Evolutionary conservation across 1,284 basidiomycete species (phyloP), one percentile per base, ranked within the genome.

Genomic region (Paramarasmius palmivorus): DNA sequence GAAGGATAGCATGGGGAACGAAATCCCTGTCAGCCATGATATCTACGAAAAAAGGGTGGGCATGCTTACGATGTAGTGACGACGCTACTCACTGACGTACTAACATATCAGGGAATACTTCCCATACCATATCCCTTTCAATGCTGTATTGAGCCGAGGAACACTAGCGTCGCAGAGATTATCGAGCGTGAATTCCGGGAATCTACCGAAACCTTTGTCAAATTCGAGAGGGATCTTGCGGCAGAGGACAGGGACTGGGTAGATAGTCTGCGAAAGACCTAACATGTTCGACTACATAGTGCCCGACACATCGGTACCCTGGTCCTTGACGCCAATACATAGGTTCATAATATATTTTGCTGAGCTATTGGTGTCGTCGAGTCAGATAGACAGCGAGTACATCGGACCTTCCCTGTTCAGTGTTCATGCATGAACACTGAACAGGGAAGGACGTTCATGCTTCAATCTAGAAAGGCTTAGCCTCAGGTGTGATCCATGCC

Each of bases 111-210:
- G 59, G 57, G 59, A 10, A 41, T 60, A 23, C 36, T 55, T 36
- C 45, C 50, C 12, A 52, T 20, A 0, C 57, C 59, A 2, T 6
- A 10, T 6, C 53, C 59, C 2, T 60, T 60, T 41, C 46, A 42
- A 39, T 56, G 57, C 46, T 53, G 49, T 20, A 61, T 61, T 48
- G 51, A 38, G 2, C 51, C 53, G 17, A 53, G 59, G 36, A 53
- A 51, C n/a, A 22, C 34, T 17, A 38, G 36, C 15, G 52, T 53
- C 29, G 55, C 44, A 5, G 47, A 53, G 5, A 51, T 59, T 14
- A 52, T 61, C 39, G 48, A 55, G 20, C 50, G 42, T 15, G 44
- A 53, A 26, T 61, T 61, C 35, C 1, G 41, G 29, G 55, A 59
- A 8, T 55, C 57, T 2, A 46, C 48, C 19, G 53, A 53, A n/a